These are phyloP conservation scores for Brettanomyces bruxellensis DNA, from an alignment of 805 yeast genomes.

Conservation along the genomic window DNA sequence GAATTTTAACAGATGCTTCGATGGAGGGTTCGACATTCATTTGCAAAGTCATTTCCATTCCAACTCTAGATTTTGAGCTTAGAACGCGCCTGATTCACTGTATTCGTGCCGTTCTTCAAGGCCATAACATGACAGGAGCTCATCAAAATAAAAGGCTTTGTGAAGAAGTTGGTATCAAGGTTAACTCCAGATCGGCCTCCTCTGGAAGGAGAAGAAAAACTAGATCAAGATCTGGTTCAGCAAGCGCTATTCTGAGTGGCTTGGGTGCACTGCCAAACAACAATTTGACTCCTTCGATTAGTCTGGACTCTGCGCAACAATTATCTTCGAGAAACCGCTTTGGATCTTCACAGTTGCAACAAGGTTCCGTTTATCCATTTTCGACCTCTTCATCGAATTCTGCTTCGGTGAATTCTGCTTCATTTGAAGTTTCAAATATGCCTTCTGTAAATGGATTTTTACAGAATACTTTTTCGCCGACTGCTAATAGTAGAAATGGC, in stretches of 20 bases:
- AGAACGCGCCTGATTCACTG: conserved; percentile 52
- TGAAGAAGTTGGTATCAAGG: conserved; percentile 79
- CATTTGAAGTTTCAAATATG: too few species aligned
- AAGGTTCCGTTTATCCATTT: too few species aligned
- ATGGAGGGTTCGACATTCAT: conserved; percentile 69
- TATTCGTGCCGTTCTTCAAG: conserved; percentile 54
- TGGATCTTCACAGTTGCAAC: too few species aligned
- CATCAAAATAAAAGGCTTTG: conserved; percentile 79
- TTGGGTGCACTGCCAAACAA: background rate
- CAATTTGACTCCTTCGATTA: too few species aligned
- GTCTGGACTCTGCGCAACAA: too few species aligned
- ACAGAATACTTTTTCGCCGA: too few species aligned
- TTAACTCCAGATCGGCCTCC: conserved; percentile 5
- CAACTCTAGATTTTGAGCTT: conserved; percentile 47
- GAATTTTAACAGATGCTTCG: conserved; percentile 1
- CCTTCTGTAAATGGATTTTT: too few species aligned
- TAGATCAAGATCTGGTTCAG: conserved; percentile 20
- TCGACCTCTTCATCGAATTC: background rate
- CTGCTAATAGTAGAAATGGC: too few species aligned
- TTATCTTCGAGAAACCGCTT: too few species aligned
- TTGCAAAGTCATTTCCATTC: conserved; percentile 69
- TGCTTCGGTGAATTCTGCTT: too few species aligned
- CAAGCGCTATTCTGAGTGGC: conserved; percentile 7
- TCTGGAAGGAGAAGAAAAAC: conserved; percentile 15
- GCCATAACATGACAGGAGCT: conserved; percentile 35